Conservation (phyloP, 2,329 filamentous ascomycete genomes). For the Coniosporium tulheliwenetii region DNA sequence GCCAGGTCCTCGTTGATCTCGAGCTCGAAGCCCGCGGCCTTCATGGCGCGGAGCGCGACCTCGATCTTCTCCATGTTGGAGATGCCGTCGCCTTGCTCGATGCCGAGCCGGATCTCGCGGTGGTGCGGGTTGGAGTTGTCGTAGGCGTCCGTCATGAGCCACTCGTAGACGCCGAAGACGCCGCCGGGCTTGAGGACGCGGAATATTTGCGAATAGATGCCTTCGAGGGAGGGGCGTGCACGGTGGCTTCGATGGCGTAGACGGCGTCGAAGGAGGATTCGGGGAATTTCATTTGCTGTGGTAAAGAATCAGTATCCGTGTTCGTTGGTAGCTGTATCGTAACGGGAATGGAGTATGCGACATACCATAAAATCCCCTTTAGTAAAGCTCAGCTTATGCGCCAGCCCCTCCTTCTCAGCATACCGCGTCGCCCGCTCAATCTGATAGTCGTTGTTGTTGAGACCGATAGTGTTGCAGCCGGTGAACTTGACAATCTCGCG, state of each 20-base stretch:
- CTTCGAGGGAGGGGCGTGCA: conserved; percentile 79
- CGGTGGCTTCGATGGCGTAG: conserved; percentile 94
- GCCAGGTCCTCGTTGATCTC: conserved; percentile 78
- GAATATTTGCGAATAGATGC: conserved; percentile 89
- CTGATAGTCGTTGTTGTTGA: conserved; percentile 99
- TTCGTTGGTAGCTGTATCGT: conserved; percentile 2
- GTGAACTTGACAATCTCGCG: conserved; percentile 95
- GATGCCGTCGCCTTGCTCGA: conserved; percentile 92
- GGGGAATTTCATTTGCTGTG: conserved; percentile 80
- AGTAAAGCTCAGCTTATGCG: conserved; percentile 66
- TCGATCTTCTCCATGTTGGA: conserved; percentile 89
- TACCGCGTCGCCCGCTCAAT: conserved; percentile 85
- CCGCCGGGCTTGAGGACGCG: conserved; percentile 92
- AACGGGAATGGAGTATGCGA: background rate
- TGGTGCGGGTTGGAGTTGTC: conserved; percentile 78
- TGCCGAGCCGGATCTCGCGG: conserved; percentile 80
- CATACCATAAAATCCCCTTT: conserved; percentile 91
- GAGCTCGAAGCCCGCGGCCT: conserved; percentile 74
- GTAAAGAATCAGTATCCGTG: conserved; percentile 1
- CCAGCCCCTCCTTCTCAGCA: conserved; percentile 64
- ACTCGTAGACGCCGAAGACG: conserved; percentile 94
- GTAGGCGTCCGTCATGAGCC: conserved; percentile 95
- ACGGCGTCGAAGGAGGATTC: conserved; percentile 88
- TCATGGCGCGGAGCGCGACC: conserved; percentile 69
- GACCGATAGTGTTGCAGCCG: conserved; percentile 70